Base-by-base conservation (phyloP, 305 asterid species). In the Fraxinus dipetala region DNA sequence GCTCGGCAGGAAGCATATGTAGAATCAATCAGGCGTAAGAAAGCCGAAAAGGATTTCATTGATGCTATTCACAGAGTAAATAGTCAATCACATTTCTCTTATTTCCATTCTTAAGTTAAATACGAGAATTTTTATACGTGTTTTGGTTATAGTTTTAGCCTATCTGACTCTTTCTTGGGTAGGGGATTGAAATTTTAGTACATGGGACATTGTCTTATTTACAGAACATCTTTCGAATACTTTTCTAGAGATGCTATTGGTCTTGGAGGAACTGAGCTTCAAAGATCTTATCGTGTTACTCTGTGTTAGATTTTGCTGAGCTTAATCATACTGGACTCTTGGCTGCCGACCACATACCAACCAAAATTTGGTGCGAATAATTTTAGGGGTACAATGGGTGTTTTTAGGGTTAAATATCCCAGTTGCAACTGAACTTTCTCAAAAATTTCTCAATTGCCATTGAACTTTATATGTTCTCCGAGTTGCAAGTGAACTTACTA, bases 31-130 rank as follows among this genome's bases (percentile, higher is more conserved):
- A 92, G 85, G 91, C 91, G 91, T 51, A 88, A 87, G 84, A 92
- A 91, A 87, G 98, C 95, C 32, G 98, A 94, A 88, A 95, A 90
- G 56, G 95, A 93, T 63, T 93, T 86, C 80, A 87, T 90, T 75
- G 95, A 90, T 85, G 92, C 97, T 81, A 82, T 88, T 72, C 89
- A 84, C 81, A 88, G 87, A 88, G 99, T 95, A 87, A 87, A 82
- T 51, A 81, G 78, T 86, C 82, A 56, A 70, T 34, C 69, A 28
- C 35, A 10, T 67, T 31, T 70, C 73, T 30, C 28, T 26, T 31
- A 14, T 51, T 70, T 20, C 18, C 51, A 70, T 26, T 48, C 35
- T 35, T 38, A 22, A 35, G 16, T 22, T 26, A 54, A 54, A n/a
- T 54, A 54, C 65, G 22, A n/a, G 65, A 54, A 54, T 51, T 51